These are phyloP conservation scores for Mortierella sp. DNA, from an alignment of 371 early-diverging fungal species.

Conservation along the genomic window DNA sequence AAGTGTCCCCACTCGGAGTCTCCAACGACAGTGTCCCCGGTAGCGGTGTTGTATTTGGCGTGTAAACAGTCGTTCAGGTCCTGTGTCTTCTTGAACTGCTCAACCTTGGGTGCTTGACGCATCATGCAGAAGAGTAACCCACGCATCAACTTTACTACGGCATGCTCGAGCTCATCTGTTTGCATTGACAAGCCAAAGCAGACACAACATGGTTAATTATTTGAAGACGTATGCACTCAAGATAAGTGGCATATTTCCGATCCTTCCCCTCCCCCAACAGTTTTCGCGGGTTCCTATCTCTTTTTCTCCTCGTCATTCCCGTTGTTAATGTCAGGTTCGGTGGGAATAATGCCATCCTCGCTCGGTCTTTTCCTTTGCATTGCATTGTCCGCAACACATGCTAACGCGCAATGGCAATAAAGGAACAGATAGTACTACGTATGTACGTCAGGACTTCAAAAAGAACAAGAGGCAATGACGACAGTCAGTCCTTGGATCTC, in stretches of 20 bases:
- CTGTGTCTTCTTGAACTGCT: constrained; percentile 87
- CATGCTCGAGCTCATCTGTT: constrained; percentile 87
- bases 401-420: neutral
- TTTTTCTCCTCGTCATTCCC: neutral
- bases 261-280: neutral
- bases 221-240: neutral
- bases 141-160: constrained; percentile 88
- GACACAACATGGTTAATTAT: neutral
- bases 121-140: constrained; percentile 91
- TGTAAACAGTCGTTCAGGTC: constrained; percentile 80
- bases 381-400: neutral
- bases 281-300: neutral
- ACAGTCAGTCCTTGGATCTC: neutral
- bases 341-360: neutral
- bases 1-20: constrained; percentile 90
- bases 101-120: constrained; percentile 90
- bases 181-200: neutral
- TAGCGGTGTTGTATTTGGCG: constrained; percentile 91
- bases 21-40: constrained; percentile 91
- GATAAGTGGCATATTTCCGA: neutral
- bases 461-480: neutral
- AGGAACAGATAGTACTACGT: neutral
- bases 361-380: neutral
- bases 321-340: neutral
- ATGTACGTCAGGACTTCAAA: neutral